These are phyloP conservation scores for Lecanicillium sp. DNA, from an alignment of 2,329 filamentous ascomycete genomes.

Conservation along the genomic window DNA sequence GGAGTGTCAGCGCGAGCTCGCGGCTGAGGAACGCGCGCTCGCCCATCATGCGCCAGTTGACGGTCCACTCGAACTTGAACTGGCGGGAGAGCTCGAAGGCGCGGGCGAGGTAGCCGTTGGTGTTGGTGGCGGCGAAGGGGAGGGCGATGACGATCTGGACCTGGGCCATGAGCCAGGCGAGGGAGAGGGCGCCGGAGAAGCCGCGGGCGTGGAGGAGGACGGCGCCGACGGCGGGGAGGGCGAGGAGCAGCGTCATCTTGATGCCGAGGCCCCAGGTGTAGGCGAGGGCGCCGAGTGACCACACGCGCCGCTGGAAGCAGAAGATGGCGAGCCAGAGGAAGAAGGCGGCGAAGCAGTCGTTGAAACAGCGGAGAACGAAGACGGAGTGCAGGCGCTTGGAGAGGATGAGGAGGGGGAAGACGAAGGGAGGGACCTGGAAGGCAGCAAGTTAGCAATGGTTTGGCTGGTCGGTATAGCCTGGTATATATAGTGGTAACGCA, in stretches of 20 bases:
- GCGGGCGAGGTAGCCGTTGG: conserved; percentile 66
- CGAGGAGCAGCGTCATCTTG: conserved; percentile 88
- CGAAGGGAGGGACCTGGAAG: conserved; percentile 69
- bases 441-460: conserved; percentile 9
- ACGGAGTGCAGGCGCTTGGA: conserved; percentile 93
- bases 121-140: conserved; percentile 64
- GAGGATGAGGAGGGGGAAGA: conserved; percentile 77
- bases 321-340: conserved; percentile 80
- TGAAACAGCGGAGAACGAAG: conserved; percentile 88
- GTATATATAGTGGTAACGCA: conserved; percentile 27
- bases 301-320: conserved; percentile 66
- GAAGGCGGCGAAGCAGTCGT: conserved; percentile 83
- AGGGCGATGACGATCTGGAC: conserved; percentile 63
- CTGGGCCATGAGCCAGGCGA: conserved; percentile 67
- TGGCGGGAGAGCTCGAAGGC: conserved; percentile 88
- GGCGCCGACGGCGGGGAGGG: conserved; percentile 72
- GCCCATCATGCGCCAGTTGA: conserved; percentile 95
- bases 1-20: conserved; percentile 60
- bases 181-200: conserved; percentile 55
- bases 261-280: conserved; percentile 80
- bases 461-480: not conserved
- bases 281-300: conserved; percentile 64
- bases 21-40: conserved; percentile 70
- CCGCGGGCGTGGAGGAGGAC: conserved; percentile 71
- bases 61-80: conserved; percentile 97